Base-by-base conservation (phyloP, 768 basidiomycete genomes). In the Trametes cubensis region DNA sequence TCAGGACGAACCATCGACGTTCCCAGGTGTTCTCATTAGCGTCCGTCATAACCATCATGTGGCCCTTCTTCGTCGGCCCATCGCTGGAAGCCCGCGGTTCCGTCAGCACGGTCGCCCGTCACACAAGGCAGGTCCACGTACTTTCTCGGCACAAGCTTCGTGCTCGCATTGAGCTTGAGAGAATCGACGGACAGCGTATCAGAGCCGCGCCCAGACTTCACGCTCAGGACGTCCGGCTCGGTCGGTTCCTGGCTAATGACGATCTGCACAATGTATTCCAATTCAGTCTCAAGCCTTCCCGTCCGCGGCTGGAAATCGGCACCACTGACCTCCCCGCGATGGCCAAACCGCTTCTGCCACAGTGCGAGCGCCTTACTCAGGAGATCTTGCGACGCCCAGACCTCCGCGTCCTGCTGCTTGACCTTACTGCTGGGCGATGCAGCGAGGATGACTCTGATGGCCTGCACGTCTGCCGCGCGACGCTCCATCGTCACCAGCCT, bases 381-480 rank as follows among this genome's bases (percentile, higher is more conserved):
- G 15, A 92, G 75, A 52, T 81, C 77, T 25, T 92, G 53, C 23
- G 62, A 49, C 38, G 83, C 83, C 90, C 90, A 91, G 5, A 80
- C 80, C 38, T 82, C 78, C 2, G 83, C 75, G 60, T 85, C 89
- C 6, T 80, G 71, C 45, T 80, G 79, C 17, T 79, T 69, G 1
- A 83, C 76, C 59, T 81, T 77, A 47, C 71, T 72, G 45, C 67
- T 64, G 4, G 83, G 79, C 5, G 80, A 81, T 25, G 82, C 77
- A 10, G 83, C 76, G 38, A 98, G 76, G 46, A 98, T 84, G 15
- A 89, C 88, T 40, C 92, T 85, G 48, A 94, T 85, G 4, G 92
- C 92, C 70, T 93, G 94, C 0, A 98, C 94, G 71, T 98, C 94
- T 2, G 93, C 94, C 13, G 91, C 85, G 41, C 86, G 81, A 40